Conservation (phyloP, 352 stramenopile genomes). For the Phytophthora chlamydospora region DNA sequence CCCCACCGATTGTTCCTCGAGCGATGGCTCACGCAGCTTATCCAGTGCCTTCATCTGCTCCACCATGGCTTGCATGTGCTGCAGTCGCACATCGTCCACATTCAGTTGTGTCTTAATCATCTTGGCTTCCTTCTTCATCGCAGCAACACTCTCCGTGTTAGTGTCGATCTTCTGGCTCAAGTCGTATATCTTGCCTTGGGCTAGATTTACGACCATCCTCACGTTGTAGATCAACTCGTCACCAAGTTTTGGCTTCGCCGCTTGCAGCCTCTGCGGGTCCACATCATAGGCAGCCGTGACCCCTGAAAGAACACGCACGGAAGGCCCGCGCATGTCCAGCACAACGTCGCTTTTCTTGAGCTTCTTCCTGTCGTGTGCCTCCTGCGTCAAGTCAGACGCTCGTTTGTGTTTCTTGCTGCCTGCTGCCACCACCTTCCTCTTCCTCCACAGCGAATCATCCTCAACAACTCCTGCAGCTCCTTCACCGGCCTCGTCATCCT, state of each 20-base stretch:
- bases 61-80: slow-evolving; percentile 56
- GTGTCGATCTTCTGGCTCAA: slow-evolving; percentile 72
- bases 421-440: slow-evolving; percentile 53
- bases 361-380: slow-evolving; percentile 45
- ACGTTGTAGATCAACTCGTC: slow-evolving; percentile 94
- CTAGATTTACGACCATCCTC: slow-evolving; percentile 85
- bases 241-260: slow-evolving; percentile 74
- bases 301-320: slow-evolving; percentile 73
- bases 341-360: slow-evolving; percentile 72
- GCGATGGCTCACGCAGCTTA: slow-evolving; percentile 30
- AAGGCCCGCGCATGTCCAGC: slow-evolving; percentile 90
- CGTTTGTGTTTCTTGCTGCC: slow-evolving; percentile 59
- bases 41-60: slow-evolving; percentile 51
- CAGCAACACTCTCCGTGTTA: slow-evolving; percentile 51
- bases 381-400: slow-evolving; percentile 68
- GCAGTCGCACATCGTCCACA: slow-evolving; percentile 59
- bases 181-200: slow-evolving; percentile 80
- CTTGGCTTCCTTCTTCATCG: slow-evolving; percentile 70
- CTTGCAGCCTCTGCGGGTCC: slow-evolving; percentile 45
- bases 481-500: slow-evolving; percentile 38
- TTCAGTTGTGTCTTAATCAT: slow-evolving; percentile 68
- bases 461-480: slow-evolving; percentile 42
- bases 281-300: slow-evolving; percentile 74
- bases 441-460: slow-evolving; percentile 85
- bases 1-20: slow-evolving; percentile 49